A percentile compares a stretch with the other conserved stretches of the same genome.
phyloP scores from a whole-genome alignment of 2,329 filamentous ascomycete species.

The Fusarium sp. region DNA sequence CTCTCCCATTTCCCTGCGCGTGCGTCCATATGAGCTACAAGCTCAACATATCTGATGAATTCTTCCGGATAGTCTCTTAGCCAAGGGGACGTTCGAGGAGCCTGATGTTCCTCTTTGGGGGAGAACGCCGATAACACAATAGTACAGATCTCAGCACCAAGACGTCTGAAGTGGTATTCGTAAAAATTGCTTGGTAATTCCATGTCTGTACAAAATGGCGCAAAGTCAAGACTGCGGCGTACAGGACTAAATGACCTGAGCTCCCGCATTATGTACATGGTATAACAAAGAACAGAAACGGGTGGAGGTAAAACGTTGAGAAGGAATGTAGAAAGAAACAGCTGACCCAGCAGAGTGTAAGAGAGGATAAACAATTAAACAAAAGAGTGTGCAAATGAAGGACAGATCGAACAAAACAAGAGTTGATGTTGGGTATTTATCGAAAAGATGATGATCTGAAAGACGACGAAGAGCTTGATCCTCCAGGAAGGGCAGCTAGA shows the following conservation, averaged over 20 bases:
- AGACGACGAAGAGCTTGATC: constrained; percentile 29
- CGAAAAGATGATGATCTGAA: constrained; percentile 41
- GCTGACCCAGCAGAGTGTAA: not conserved
- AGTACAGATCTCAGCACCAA: constrained; percentile 37
- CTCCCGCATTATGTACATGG: constrained; percentile 20
- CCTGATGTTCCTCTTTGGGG: not conserved
- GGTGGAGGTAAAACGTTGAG: not conserved
- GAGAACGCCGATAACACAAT: constrained; percentile 36
- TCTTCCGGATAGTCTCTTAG: constrained; percentile 24
- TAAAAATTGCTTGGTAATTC: constrained; percentile 36
- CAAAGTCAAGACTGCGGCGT: constrained; percentile 32
- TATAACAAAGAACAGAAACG: not conserved
- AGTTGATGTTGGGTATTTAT: constrained; percentile 24
- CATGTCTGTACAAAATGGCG: constrained; percentile 10
- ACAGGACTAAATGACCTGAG: constrained; percentile 20
- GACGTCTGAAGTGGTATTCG: constrained; percentile 31
- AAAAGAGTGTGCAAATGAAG: constrained; percentile 27
- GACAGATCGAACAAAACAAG: constrained; percentile 14
- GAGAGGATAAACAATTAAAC: constrained; percentile 2
- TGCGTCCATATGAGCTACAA: constrained; percentile 43
- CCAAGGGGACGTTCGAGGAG: constrained; percentile 37
- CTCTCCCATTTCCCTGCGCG: constrained; percentile 41
- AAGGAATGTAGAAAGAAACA: not conserved
- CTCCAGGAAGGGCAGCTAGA: constrained; percentile 40
- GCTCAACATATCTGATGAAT: constrained; percentile 39